Base-by-base conservation (phyloP, 1,284 basidiomycete genomes). In the Earliella scabrosa region DNA sequence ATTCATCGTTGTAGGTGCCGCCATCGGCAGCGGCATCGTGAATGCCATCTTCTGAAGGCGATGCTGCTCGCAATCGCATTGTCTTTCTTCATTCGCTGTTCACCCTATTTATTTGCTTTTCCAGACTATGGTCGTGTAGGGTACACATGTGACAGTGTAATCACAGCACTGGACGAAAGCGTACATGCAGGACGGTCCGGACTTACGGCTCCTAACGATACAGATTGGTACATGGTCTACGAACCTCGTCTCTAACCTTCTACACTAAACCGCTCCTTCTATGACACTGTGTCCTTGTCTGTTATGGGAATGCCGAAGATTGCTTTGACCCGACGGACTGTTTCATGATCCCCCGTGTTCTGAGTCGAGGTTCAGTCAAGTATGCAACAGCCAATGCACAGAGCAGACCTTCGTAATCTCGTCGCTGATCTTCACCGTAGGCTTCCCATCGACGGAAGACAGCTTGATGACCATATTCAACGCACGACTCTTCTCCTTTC, bases 401-500 rank as follows among this genome's bases (percentile, higher is more conserved):
- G n/a, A n/a, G n/a, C 66, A 2, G 5, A 92, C 94, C 84, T 97
- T 97, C 6, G 79, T 87, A 56, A 90, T 72, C 65, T 97, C 95
- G 71, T 97, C 96, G 58, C 92, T 95, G 63, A 98, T 86, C 75
- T 98, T 98, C 61, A 98, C 85, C 63, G 93, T 96, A 1, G 86
- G 85, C 57, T 79, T 79, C 11, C 81, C 82, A 64, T 93, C 78
- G 13, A 96, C 87, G 44, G 83, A 81, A 29, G 84, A 82, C 7
- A 98, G 78, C 73, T 97, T 97, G 75, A 97, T 95, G 38, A 97
- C 95, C 71, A 97, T 97, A 67, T 96, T 97, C 60, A 97, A 75
- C 23, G 93, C 84, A 68, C 87, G 92, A 70, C 89, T 93, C 66
- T 82, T 85, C 68, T 85, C 77, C 23, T 63, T 72, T 13, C 81